Evolutionary conservation across 768 basidiomycete genomes (phyloP).

Genomic region (Tylopilus cervinicoccineus): DNA sequence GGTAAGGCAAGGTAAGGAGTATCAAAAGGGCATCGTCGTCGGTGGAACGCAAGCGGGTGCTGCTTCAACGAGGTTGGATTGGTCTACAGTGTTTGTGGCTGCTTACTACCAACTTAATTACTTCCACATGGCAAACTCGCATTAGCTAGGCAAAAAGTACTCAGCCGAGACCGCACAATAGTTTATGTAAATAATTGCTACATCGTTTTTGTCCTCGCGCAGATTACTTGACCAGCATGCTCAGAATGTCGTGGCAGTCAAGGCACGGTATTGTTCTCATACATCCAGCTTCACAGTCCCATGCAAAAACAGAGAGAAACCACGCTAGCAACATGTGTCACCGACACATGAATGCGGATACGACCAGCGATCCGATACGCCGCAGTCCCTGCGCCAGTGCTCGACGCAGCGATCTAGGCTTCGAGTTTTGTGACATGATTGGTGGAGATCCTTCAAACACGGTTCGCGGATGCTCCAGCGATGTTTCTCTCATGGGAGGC

Average conservation of each 20-base stretch:
- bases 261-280: conserved; percentile 22
- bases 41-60: conserved; percentile 6
- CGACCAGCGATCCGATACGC: conserved; percentile 27
- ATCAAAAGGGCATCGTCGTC: conserved; percentile 31
- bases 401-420: conserved; percentile 21
- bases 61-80: conserved; percentile 17
- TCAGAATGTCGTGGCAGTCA: conserved; percentile 6
- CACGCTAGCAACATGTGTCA: conserved; percentile 16
- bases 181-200: conserved; percentile 29
- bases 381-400: conserved; percentile 23
- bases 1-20: conserved; percentile 4
- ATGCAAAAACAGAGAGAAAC: conserved; percentile 8
- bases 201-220: conserved; percentile 3
- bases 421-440: conserved; percentile 21
- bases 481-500: conserved; percentile 18
- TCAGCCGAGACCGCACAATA: conserved; percentile 13
- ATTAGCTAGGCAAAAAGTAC: conserved; percentile 8
- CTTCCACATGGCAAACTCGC: conserved; percentile 18
- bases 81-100: conserved; percentile 29
- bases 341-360: conserved; percentile 30
- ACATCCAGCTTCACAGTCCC: conserved; percentile 27
- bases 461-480: conserved; percentile 20
- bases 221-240: conserved; percentile 11
- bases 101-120: conserved; percentile 25
- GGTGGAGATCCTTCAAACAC: conserved; percentile 15